A percentile compares a stretch with the other conserved stretches of the same genome.
Conservation (phyloP, 805 yeast genomes). For the Sugiyamaella chiloensis region DNA sequence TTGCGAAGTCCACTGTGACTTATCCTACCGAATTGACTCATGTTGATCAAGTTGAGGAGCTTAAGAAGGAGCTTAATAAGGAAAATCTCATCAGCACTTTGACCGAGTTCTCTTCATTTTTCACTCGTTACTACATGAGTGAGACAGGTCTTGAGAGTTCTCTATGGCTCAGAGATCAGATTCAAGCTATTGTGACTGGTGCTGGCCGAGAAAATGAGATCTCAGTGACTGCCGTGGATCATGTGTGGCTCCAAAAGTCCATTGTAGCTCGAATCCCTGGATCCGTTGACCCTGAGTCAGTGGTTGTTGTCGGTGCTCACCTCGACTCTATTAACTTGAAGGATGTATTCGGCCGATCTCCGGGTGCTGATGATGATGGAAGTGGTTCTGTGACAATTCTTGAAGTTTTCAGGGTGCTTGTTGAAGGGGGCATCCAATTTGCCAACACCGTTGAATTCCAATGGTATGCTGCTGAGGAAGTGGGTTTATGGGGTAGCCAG, state of each 20-base stretch:
- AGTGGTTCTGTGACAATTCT: slow-evolving; percentile 75
- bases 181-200: slow-evolving; percentile 36
- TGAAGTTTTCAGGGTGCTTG: slow-evolving; percentile 66
- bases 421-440: slow-evolving; percentile 45
- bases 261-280: slow-evolving; percentile 64
- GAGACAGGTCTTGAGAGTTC: slow-evolving; percentile 65
- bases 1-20: background rate
- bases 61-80: background rate
- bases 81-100: slow-evolving; percentile 15
- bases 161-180: slow-evolving; percentile 56
- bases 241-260: slow-evolving; percentile 74
- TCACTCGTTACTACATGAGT: slow-evolving; percentile 71
- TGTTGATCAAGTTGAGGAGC: background rate
- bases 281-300: slow-evolving; percentile 38
- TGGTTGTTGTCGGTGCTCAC: slow-evolving; percentile 78
- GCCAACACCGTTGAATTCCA: slow-evolving; percentile 82
- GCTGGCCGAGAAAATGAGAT: slow-evolving; percentile 31
- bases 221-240: slow-evolving; percentile 47
- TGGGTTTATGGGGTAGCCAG: slow-evolving; percentile 77
- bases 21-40: background rate
- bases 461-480: slow-evolving; percentile 91
- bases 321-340: slow-evolving; percentile 73
- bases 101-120: slow-evolving; percentile 52
- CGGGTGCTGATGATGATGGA: slow-evolving; percentile 94
- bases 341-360: slow-evolving; percentile 66